Evolutionary conservation across 768 basidiomycete species (phyloP), one percentile per base, ranked within the genome.

Genomic region (Pholiota molesta): DNA sequence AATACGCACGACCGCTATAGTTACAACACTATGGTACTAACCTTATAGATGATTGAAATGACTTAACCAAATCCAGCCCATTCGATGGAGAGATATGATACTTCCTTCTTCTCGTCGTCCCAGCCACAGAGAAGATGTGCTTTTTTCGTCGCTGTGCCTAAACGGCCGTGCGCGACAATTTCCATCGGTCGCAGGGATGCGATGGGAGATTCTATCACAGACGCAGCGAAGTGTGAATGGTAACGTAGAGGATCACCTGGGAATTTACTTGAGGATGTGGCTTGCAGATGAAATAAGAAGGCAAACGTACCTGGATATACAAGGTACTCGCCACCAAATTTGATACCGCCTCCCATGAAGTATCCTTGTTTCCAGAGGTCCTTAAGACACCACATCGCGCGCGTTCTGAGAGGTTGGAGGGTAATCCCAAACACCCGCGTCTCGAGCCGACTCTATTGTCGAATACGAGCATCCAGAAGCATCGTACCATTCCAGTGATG

Each of bases 101-200:
- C 92, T 63, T 81, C 75, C 44, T 83, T 79, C 68, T 79, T 85
- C 54, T 80, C 81, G 37, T 92, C 89, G 68, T 97, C 88, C 90
- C 92, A 97, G 33, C 89, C 86, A 68, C 95, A 97, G 3, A 99
- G 76, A 31, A 99, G 76, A 73, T 98, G 96, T 0, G 94, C 87
- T 75, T 99, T 99, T 75, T 98, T 99, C 9, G 97, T 98, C 11
- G 92, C 97, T 3, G 97, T 99, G 1, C 97, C 97, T 35, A 99
- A 76, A 35, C 97, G 83, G 17, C 97, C 97, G 72, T 95, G 95
- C 0, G 97, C 96, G 23, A 99, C 92, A 51, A 99, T 85, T 73
- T 99, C 95, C 87, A 97, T 92, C 5, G 97, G 95, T 52, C 83
- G 80, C 55, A 99, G 80, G 1, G 80, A 65, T 13, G 86, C 70